Percentiles rank a stretch among this genome's conserved stretches.
Conservation (phyloP, 2,329 filamentous ascomycete species). For the Ceratocystis cacaofunesta region DNA sequence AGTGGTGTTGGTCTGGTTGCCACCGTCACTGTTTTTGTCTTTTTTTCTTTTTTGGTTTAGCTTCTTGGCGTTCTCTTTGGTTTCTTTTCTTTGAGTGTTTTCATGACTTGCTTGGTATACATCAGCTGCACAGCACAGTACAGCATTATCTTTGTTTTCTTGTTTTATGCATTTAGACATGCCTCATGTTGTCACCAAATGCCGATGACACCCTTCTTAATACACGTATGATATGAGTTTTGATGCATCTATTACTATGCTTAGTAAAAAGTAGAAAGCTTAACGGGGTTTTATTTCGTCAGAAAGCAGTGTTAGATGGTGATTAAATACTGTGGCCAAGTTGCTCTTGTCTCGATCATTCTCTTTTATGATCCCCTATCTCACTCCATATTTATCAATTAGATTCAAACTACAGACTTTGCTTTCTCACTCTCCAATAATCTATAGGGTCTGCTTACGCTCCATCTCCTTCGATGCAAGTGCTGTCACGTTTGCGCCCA, state of each 20-base stretch:
- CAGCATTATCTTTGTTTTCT: background rate
- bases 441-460: slow-evolving; percentile 12
- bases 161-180: background rate
- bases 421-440: background rate
- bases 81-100: background rate
- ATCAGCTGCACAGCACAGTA: no score
- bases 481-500: background rate
- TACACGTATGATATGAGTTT: no score
- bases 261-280: no score
- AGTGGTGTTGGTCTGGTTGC: background rate
- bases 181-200: background rate
- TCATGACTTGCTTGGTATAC: no score
- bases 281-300: no score
- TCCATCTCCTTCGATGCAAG: slow-evolving; percentile 7
- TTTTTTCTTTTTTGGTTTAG: background rate
- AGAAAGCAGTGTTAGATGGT: background rate
- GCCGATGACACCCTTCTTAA: background rate
- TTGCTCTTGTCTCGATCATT: no score
- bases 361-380: no score
- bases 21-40: background rate
- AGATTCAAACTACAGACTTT: background rate
- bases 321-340: background rate
- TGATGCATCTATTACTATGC: no score
- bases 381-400: no score
- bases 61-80: background rate